Evolutionary conservation across 1,139 yeast genomes (phyloP).

Genomic region (Citeromyces hawaiiensis): DNA sequence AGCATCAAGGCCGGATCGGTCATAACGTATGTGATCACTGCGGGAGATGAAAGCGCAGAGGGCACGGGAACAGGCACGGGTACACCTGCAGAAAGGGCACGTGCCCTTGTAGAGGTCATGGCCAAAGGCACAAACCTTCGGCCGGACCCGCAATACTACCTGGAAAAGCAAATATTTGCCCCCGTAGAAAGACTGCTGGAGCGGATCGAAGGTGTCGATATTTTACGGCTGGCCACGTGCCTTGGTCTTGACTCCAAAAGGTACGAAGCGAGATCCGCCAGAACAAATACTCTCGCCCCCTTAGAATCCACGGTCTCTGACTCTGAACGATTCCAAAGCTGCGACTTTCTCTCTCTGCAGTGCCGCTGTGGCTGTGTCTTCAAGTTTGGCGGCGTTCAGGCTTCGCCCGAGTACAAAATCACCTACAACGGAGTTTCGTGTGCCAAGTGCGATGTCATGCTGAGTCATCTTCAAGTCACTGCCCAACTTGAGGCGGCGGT

Average conservation of each 20-base stretch:
- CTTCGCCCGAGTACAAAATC: constrained; percentile 44
- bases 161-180: constrained; percentile 81
- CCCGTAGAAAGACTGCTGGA: constrained; percentile 85
- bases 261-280: constrained; percentile 34
- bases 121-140: constrained; percentile 32
- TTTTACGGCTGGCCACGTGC: constrained; percentile 60
- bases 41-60: constrained; percentile 22
- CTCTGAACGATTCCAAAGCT: constrained; percentile 64
- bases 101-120: constrained; percentile 62
- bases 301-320: constrained; percentile 77
- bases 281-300: constrained; percentile 45
- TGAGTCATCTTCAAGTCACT: constrained; percentile 43
- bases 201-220: constrained; percentile 78
- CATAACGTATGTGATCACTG: constrained; percentile 71
- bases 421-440: constrained; percentile 67
- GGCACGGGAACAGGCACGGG: constrained; percentile 10
- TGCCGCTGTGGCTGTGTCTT: constrained; percentile 58
- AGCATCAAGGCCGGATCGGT: constrained; percentile 84
- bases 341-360: constrained; percentile 36
- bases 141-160: constrained; percentile 70
- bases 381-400: constrained; percentile 61
- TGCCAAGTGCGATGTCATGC: constrained; percentile 35
- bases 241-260: constrained; percentile 67
- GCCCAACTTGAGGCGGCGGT: constrained; percentile 65
- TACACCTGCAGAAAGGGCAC: constrained; percentile 61